Evolutionary conservation across 2,329 filamentous ascomycete genomes (phyloP).

Genomic region (Boeremia lycopersici): DNA sequence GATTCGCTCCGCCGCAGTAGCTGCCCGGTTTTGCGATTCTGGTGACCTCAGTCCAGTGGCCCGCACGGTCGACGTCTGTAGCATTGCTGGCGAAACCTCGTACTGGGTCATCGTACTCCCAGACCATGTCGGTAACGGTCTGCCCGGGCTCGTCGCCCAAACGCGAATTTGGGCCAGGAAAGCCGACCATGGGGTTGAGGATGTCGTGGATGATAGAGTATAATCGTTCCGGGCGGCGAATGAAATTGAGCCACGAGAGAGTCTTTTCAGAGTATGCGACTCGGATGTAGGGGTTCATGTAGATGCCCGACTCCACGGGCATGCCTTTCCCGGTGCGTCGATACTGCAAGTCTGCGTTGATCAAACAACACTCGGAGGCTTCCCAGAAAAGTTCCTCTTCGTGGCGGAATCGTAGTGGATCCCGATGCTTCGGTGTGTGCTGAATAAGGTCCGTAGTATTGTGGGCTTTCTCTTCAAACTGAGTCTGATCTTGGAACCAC

Average conservation of each 20-base stretch:
- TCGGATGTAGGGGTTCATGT: conserved; percentile 76
- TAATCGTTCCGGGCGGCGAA: conserved; percentile 69
- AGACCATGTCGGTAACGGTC: conserved; percentile 58
- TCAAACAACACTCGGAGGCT: conserved; percentile 55
- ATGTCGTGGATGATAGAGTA: conserved; percentile 65
- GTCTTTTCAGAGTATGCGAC: conserved; percentile 68
- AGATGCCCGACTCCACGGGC: conserved; percentile 63
- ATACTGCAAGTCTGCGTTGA: conserved; percentile 53
- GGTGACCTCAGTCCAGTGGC: conserved; percentile 46
- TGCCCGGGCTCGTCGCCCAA: conserved; percentile 65
- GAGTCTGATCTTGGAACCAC: conserved; percentile 58
- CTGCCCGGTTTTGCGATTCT: conserved; percentile 58
- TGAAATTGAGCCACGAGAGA: conserved; percentile 63
- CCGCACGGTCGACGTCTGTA: conserved; percentile 31
- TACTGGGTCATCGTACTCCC: conserved; percentile 51
- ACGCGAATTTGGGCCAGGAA: conserved; percentile 67
- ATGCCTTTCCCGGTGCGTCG: conserved; percentile 46
- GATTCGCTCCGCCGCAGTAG: conserved; percentile 62
- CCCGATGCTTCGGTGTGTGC: conserved; percentile 22
- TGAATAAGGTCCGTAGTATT: conserved; percentile 27
- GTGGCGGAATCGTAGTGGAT: conserved; percentile 53
- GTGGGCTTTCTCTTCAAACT: conserved; percentile 3
- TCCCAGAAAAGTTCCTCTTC: conserved; percentile 54
- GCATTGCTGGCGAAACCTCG: conserved; percentile 32
- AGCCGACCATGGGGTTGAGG: conserved; percentile 60